Base-by-base conservation (phyloP, 495 filamentous ascomycete genomes). In the Aspergillus wentii region DNA sequence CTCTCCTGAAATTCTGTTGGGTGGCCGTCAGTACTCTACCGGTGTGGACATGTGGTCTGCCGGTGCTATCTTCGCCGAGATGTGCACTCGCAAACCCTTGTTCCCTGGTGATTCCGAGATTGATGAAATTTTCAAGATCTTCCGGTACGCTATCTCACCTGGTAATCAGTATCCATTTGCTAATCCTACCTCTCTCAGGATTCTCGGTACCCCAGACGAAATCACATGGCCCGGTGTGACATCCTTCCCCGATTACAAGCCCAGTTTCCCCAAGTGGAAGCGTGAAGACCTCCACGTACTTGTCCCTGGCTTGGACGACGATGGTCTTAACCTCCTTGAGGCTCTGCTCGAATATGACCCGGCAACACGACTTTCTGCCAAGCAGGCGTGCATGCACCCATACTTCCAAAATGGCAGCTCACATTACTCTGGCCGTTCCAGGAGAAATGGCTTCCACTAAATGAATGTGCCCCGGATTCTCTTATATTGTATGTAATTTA, bases 11-110 rank as follows among this genome's bases (percentile, higher is more conserved):
- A 95, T 99, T 57, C 78, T 99, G 15, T 83, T 99, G 10, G 92
- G 92, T 52, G 92, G 94, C 38, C 85, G 90, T 32, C 92, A 97
- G 61, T 99, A 99, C 69, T 94, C 87, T 16, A 97, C 92, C 30
- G 92, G 94, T 44, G 90, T 99, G 28, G 92, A 99, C 61, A 97
- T 99, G 94, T 99, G 92, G 92, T 95, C 88, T 20, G 81, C 91
- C 35, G 92, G 92, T 28, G 95, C 92, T 59, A 99, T 99, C 64
- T 99, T 99, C 62, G 92, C 94, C 10, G 92, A 99, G 66, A 97
- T 99, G 94, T 95, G 89, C 72, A 99, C 94, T 11, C 84, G 88
- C 52, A 97, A 96, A 65, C 90, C 92, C 5, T 69, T 97, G 9
- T 97, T 99, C 74, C 92, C 92, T 17, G 92, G 92, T 25, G 94